These are phyloP conservation scores for Aureobasidium sp. DNA, from an alignment of 2,329 filamentous ascomycete species.

Conservation along the genomic window DNA sequence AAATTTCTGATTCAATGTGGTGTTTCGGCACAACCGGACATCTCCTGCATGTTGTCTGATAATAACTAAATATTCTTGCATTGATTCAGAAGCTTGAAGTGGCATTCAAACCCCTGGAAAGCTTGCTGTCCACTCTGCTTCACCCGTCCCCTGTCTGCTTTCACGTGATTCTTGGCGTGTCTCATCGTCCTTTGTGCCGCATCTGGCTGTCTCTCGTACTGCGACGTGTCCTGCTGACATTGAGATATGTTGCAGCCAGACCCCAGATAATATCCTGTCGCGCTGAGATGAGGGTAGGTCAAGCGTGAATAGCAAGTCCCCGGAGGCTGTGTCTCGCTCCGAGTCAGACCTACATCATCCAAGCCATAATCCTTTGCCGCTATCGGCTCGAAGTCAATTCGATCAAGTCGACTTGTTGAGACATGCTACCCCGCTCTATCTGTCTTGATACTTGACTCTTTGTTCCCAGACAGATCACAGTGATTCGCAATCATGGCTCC, in stretches of 20 bases:
- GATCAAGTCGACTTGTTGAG: neutral
- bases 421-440: neutral
- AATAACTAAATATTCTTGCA: neutral
- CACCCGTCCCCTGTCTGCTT: neutral
- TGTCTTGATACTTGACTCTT: neutral
- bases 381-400: conserved; percentile 3
- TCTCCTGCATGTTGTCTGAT: conserved; percentile 8
- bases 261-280: neutral
- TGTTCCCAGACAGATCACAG: neutral
- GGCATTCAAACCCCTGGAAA: conserved; percentile 5
- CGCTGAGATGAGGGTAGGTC: neutral
- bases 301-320: neutral
- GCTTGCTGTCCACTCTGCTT: conserved; percentile 8
- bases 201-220: neutral
- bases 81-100: neutral
- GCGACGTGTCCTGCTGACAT: neutral
- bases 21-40: neutral
- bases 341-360: neutral
- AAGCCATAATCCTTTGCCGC: neutral
- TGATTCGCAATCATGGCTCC: neutral
- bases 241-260: neutral
- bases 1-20: neutral
- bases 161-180: conserved; percentile 1
- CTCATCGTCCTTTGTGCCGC: neutral
- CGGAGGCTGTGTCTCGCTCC: neutral